Base-by-base conservation (phyloP, 495 filamentous ascomycete species). In the Penicillium flavigenum region DNA sequence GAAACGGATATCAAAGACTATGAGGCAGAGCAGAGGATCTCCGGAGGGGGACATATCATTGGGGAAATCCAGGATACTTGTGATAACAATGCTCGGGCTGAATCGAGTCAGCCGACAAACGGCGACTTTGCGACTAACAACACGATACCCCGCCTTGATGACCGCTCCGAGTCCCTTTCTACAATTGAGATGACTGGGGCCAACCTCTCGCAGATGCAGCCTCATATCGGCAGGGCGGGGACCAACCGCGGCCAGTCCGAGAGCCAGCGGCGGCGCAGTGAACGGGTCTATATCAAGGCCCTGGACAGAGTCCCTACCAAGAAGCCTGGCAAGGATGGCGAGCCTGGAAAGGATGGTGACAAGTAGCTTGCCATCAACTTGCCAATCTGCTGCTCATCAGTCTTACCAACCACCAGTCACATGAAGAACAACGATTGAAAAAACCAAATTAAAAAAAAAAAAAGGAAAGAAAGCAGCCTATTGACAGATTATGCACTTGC, bases 201-300 rank as follows among this genome's bases (percentile, higher is more conserved):
- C 11, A 11, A 9, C 17, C 22, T 11, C 2, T 9, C 22, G 0
- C 20, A 38, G 7, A 19, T 12, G 11, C 57, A 57, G 22, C 47
- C 43, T 10, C 29, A 26, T 26, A 39, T 44, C 11, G 51, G 52
- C 6, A 20, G 62, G 47, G 42, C 56, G 10, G 55, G 59, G 0
- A 47, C 27, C 1, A 58, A 64, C 36, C 44, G 57, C 8, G 58
- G 62, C 12, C n/a, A 26, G 2, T 64, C 58, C 0, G 58, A 47
- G 11, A 56, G 54, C 36, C 58, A 61, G 55, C 49, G 54, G 4
- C 54, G 58, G 0, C 62, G 62, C 4, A 58, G 50, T 10, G 44
- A 51, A 10, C 49, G 55, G n/a, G 32, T 34, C 11, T 64, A 44
- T 3, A 2, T 55, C 5, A 26, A 36, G 1, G 54, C 50, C 31